Base-by-base conservation (phyloP, 352 stramenopile species). In the Pythium dissimile region DNA sequence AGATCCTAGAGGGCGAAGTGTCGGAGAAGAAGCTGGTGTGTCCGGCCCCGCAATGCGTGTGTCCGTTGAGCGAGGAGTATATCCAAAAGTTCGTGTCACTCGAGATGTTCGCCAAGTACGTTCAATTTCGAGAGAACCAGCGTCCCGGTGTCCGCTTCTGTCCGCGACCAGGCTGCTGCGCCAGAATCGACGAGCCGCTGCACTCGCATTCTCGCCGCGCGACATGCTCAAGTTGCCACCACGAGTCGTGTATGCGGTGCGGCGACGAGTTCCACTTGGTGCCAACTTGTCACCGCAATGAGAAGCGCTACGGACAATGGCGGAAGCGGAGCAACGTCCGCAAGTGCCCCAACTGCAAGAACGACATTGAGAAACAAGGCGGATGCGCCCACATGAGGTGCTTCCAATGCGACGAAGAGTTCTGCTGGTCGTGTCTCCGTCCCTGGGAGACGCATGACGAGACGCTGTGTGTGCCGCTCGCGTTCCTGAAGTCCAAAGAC, bases 371-470 rank as follows among this genome's bases (percentile, higher is more conserved):
- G 45, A 94, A 94, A 65, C 78, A 89, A 15, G 84, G 84, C n/a
- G 84, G 84, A 11, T 94, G 84, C 69, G 77, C 70, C 31, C 84
- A 94, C 71, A 94, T 94, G 84, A 84, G 84, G 57, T 94, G 84
- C 67, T 80, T 89, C 39, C 81, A 92, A 58, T 94, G 84, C 56
- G 84, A 91, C 59, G 66, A 86, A 38, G 81, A 92, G 69, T 94
- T 94, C 35, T 94, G 84, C 61, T 94, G 84, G 84, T 72, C 71
- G 1, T 94, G 84, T 49, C 64, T 84, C n/a, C 79, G 81, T 0
- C 53, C 67, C 18, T 94, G 84, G 84, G 62, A 72, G 9, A 66
- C 61, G n/a, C 84, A 94, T 62, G 67, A 88, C 57, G 81, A 92
- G 64, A 87, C 70, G 35, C 44, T 94, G 47, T 94, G 84, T 61